Evolutionary conservation across 108 stramenopile genomes (phyloP).

Genomic region (Seminavis robusta): DNA sequence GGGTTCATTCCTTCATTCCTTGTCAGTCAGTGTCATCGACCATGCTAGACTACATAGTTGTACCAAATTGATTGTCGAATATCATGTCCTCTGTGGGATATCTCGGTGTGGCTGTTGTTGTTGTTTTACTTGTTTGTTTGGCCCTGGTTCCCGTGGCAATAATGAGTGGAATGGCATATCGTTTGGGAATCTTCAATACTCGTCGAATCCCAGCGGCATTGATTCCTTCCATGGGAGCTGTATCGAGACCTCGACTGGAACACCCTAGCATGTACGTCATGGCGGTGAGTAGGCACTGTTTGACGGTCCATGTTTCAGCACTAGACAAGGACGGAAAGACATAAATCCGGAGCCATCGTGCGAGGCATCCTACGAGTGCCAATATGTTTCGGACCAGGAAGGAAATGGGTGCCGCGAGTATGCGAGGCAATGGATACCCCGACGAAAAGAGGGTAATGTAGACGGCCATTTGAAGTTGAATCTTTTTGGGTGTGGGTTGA

Average conservation of each 20-base stretch:
- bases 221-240: conserved; percentile 92
- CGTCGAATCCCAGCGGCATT: conserved; percentile 54
- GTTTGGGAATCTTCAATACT: conserved; percentile 55
- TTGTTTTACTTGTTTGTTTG: conserved; percentile 1
- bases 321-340: conserved; percentile 68
- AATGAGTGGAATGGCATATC: conserved; percentile 68
- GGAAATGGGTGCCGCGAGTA: conserved; percentile 53
- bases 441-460: conserved; percentile 67
- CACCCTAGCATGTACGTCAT: conserved; percentile 86
- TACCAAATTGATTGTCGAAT: conserved; percentile 51
- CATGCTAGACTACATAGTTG: too few relatives aligned
- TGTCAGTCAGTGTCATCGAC: too few relatives aligned
- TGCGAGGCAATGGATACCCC: conserved; percentile 72
- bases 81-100: conserved; percentile 54
- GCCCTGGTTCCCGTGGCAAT: conserved; percentile 59
- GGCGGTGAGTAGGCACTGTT: conserved; percentile 90
- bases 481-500: neutral
- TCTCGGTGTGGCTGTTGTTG: conserved; percentile 27
- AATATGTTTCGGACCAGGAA: conserved; percentile 50
- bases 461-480: conserved; percentile 9
- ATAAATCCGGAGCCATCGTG: conserved; percentile 20
- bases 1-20: too few relatives aligned
- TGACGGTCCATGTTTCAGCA: conserved; percentile 84
- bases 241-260: conserved; percentile 70
- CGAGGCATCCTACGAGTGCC: conserved; percentile 33